A percentile compares a stretch with the other conserved stretches of the same genome.
Conservation (phyloP, 495 filamentous ascomycete genomes). For the Podospora bellae-mahoneyi region DNA sequence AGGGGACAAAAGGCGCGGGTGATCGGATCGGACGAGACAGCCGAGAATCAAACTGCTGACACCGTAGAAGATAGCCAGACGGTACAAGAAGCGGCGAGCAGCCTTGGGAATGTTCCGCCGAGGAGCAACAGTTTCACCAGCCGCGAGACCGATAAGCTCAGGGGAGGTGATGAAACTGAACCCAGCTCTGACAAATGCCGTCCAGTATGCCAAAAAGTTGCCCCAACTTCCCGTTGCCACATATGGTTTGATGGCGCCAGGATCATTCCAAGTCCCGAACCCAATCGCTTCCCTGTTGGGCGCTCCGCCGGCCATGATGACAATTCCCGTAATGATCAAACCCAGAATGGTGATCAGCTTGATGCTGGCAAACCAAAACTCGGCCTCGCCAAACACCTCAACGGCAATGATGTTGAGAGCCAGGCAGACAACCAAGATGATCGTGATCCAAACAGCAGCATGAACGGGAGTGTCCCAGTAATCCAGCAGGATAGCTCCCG, state of each 20-base stretch:
- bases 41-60: constrained; percentile 69
- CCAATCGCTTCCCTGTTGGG: constrained; percentile 54
- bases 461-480: constrained; percentile 54
- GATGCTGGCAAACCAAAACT: constrained; percentile 63
- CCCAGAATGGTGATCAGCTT: constrained; percentile 69
- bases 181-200: constrained; percentile 43
- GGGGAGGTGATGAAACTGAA: constrained; percentile 51
- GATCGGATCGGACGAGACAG: constrained; percentile 57
- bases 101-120: constrained; percentile 70
- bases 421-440: constrained; percentile 45
- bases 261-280: constrained; percentile 68
- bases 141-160: constrained; percentile 59
- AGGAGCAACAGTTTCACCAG: constrained; percentile 74
- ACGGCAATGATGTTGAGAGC: constrained; percentile 48
- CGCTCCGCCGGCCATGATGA: constrained; percentile 65
- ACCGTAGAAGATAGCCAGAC: constrained; percentile 71
- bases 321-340: constrained; percentile 68
- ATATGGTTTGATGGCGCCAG: constrained; percentile 66
- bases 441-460: constrained; percentile 58
- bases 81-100: constrained; percentile 65
- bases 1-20: constrained; percentile 51
- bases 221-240: constrained; percentile 48
- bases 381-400: constrained; percentile 58
- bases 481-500: constrained; percentile 51
- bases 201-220: constrained; percentile 49